These are phyloP conservation scores for Erigeron philadelphicus DNA, from an alignment of 140 eudicot species.

Conservation along the genomic window DNA sequence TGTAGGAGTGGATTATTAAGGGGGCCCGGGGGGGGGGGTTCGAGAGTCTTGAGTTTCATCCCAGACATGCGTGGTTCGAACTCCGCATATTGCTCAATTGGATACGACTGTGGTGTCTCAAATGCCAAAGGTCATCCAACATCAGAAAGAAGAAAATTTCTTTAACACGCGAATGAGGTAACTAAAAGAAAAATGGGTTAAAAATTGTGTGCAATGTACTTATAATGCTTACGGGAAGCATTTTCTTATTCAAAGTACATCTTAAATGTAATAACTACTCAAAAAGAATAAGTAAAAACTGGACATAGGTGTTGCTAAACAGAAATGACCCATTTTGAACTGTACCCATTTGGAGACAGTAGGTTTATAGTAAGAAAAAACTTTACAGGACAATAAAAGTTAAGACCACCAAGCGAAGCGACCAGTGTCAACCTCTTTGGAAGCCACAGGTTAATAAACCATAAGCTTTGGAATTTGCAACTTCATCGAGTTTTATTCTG, in stretches of 20 bases:
- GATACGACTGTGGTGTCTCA: too few species aligned
- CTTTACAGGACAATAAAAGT: constrained; percentile 43
- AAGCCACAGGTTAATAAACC: constrained; percentile 69
- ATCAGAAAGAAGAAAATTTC: too few species aligned
- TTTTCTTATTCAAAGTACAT: neutral
- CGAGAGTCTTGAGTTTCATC: too few species aligned
- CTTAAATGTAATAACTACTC: neutral
- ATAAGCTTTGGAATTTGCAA: constrained; percentile 52
- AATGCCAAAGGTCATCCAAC: too few species aligned
- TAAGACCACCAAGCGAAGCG: constrained; percentile 65
- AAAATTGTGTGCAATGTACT: neutral
- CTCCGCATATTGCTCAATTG: too few species aligned
- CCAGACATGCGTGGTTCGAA: too few species aligned
- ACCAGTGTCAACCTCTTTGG: constrained; percentile 78
- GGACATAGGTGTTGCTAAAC: neutral
- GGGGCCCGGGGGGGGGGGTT: too few species aligned
- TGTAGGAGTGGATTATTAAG: too few species aligned
- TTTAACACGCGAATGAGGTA: too few species aligned
- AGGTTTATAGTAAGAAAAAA: neutral
- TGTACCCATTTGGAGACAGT: neutral
- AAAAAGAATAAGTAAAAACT: neutral
- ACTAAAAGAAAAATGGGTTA: neutral
- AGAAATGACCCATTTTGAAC: neutral
- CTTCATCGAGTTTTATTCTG: constrained; percentile 69
- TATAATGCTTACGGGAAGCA: neutral